phyloP scores from a whole-genome alignment of 2,329 filamentous ascomycete genomes.

The Gremmenia infestans region DNA sequence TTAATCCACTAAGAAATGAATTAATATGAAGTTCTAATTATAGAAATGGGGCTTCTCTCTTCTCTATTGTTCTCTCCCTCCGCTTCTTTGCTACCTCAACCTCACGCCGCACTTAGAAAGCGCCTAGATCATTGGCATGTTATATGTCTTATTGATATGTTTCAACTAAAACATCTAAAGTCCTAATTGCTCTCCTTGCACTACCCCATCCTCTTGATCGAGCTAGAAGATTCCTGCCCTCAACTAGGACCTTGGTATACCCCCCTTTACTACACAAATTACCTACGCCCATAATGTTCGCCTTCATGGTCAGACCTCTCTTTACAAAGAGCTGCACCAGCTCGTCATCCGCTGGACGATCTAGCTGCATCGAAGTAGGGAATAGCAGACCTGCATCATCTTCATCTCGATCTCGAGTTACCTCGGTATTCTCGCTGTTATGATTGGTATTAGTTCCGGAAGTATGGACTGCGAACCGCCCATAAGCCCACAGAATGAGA shows the following conservation, averaged over 20 bases:
- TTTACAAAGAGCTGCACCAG: constrained; percentile 52
- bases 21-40: too few relatives aligned
- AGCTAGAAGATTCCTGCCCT: constrained; percentile 36
- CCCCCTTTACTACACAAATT: constrained; percentile 39
- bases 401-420: constrained; percentile 3
- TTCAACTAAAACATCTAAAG: constrained; percentile 5
- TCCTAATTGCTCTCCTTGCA: constrained; percentile 6
- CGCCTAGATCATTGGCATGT: too few relatives aligned
- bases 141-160: too few relatives aligned
- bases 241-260: constrained; percentile 34
- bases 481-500: constrained; percentile 43
- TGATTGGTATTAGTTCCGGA: background rate
- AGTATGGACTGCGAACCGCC: constrained; percentile 15
- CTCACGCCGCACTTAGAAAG: too few relatives aligned
- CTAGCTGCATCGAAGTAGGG: constrained; percentile 45
- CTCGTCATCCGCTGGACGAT: constrained; percentile 53
- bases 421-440: background rate
- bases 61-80: too few relatives aligned
- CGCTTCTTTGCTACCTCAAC: too few relatives aligned
- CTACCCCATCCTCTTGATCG: constrained; percentile 21
- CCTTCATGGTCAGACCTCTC: constrained; percentile 44
- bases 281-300: constrained; percentile 47
- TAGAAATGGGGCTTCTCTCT: too few relatives aligned
- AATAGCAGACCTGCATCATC: constrained; percentile 22
- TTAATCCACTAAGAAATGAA: too few relatives aligned